Evolutionary conservation across 2,329 filamentous ascomycete genomes (phyloP).

Genomic region (Cladosporium oxysporum): DNA sequence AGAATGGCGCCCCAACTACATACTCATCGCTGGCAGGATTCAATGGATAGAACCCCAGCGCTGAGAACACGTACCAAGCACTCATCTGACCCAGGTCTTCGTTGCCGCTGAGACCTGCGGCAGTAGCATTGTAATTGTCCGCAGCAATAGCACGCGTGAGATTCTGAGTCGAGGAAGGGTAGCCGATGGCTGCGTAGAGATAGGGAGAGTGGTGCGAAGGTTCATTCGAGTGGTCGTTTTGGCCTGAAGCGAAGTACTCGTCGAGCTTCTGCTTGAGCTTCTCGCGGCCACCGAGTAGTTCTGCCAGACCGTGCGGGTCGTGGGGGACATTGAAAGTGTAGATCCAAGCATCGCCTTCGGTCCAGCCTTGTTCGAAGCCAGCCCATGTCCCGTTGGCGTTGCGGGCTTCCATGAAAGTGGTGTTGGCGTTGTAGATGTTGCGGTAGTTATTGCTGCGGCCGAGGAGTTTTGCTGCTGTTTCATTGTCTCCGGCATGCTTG

Average conservation of each 20-base stretch:
- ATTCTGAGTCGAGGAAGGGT: slow-evolving; percentile 43
- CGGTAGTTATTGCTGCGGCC: slow-evolving; percentile 45
- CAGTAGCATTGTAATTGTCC: slow-evolving; percentile 50
- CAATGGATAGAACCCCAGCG: slow-evolving; percentile 51
- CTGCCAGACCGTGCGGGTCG: slow-evolving; percentile 45
- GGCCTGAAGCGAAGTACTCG: slow-evolving; percentile 47
- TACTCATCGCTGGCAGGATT: slow-evolving; percentile 51
- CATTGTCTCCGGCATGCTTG: slow-evolving; percentile 39
- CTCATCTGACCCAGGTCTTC: slow-evolving; percentile 55
- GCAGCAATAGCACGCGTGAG: slow-evolving; percentile 43
- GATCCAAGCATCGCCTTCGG: slow-evolving; percentile 54
- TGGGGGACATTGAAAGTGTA: slow-evolving; percentile 55
- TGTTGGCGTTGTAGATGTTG: slow-evolving; percentile 46
- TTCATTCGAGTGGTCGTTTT: slow-evolving; percentile 53
- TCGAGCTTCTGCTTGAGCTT: slow-evolving; percentile 48
- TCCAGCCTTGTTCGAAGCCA: slow-evolving; percentile 49
- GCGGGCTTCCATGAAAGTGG: slow-evolving; percentile 51
- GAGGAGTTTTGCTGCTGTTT: slow-evolving; percentile 37
- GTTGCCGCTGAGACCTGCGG: slow-evolving; percentile 49
- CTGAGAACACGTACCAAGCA: slow-evolving; percentile 52
- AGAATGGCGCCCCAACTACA: slow-evolving; percentile 49
- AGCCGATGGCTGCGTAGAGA: slow-evolving; percentile 48
- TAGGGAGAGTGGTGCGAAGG: slow-evolving; percentile 53
- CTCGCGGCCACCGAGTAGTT: slow-evolving; percentile 42
- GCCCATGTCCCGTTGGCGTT: slow-evolving; percentile 52